These are phyloP conservation scores for Fraxinus cuspidata DNA, from an alignment of 257 asterid species.

Conservation along the genomic window DNA sequence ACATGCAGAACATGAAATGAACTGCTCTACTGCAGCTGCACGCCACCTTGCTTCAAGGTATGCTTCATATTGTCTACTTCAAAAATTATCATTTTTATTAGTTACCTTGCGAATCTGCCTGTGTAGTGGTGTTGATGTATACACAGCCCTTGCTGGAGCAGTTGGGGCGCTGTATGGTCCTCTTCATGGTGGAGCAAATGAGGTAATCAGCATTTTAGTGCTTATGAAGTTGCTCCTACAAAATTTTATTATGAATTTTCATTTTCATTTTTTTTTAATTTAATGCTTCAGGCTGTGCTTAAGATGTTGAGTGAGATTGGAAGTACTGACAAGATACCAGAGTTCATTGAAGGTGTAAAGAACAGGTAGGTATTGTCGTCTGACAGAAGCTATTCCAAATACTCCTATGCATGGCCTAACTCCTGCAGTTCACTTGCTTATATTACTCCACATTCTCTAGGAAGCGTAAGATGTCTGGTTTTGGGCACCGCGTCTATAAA, in stretches of 20 bases:
- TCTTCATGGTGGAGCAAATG: conserved; percentile 99
- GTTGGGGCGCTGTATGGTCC: conserved; percentile 99
- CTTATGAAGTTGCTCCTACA: conserved; percentile 13
- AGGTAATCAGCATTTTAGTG: conserved; percentile 48
- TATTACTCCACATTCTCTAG: conserved; percentile 36
- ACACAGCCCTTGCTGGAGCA: conserved; percentile 97
- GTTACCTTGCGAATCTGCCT: conserved; percentile 23
- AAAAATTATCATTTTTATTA: conserved; percentile 18
- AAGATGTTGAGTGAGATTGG: conserved; percentile 98
- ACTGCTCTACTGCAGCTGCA: conserved; percentile 98
- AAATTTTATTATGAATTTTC: neutral
- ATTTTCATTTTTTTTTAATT: neutral
- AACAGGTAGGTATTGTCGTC: conserved; percentile 53
- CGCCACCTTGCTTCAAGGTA: conserved; percentile 97
- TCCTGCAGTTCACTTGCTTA: conserved; percentile 5
- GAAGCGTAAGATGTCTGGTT: conserved; percentile 99
- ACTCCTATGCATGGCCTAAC: conserved; percentile 2
- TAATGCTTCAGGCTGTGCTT: conserved; percentile 77
- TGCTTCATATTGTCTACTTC: conserved; percentile 23
- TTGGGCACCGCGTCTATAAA: conserved; percentile 98
- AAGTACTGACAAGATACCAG: conserved; percentile 80
- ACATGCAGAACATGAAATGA: conserved; percentile 99
- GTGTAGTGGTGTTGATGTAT: conserved; percentile 96
- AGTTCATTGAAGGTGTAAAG: conserved; percentile 94
- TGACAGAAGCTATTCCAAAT: conserved; percentile 9